Evolutionary conservation across 2,329 filamentous ascomycete genomes (phyloP), one percentile per base, ranked within the genome.

Genomic region (Fusarium nelsonii): DNA sequence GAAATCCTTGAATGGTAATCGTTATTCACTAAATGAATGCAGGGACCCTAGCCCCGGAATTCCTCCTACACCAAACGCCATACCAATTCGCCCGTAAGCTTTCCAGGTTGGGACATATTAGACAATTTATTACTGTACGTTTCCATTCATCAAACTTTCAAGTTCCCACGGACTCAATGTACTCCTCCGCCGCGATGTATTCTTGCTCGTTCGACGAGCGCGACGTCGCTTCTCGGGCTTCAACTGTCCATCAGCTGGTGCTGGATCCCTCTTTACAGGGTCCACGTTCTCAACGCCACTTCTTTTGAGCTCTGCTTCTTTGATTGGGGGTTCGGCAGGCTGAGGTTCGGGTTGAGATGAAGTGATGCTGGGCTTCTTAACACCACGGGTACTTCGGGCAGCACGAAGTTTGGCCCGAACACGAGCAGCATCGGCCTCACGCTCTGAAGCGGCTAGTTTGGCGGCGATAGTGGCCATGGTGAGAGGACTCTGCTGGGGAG

Each of bases 161-260:
- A 94, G 79, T 78, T 95, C 92, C 83, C 90, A 91, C 4, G 91
- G 89, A 73, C 87, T 93, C 33, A 95, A 81, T 20, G 92, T 94
- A 74, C 91, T 93, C 76, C 92, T 85, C 75, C 92, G 84, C 75
- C 91, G 83, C 63, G 85, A 90, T 4, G 88, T 83, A 10, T 77
- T 82, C 81, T 81, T 90, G 77, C 76, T 88, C 73, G 78, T 83
- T 76, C 81, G 85, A 77, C 79, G 82, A 73, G 82, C 87, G 41
- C 84, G 81, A 75, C 86, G 87, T 33, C 85, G 81, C 76, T 83
- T 83, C 48, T 78, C 75, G 6, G 78, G 76, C 51, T 67, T 75
- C 46, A 74, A 66, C 58, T 72, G 69, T 41, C 63, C 63, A 9
- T 71, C 68, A 36, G 64, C 60, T 18, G 51, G 58, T 18, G 44